Evolutionary conservation across 148 eudicot species (phyloP), one percentile per base, ranked within the genome.

Genomic region (Chenopodium berlandieri): DNA sequence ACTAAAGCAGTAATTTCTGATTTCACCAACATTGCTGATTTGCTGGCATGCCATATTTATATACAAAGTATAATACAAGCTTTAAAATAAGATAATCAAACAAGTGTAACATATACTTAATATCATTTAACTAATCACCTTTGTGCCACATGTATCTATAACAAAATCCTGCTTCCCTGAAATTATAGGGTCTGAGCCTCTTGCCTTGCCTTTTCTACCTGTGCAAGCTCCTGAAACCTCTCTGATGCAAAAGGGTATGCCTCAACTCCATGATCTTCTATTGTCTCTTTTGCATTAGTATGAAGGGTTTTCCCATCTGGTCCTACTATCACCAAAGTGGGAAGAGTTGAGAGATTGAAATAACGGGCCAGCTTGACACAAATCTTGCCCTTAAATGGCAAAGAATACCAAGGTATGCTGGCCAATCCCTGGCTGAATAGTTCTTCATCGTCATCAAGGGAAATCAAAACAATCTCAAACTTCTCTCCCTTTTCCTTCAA

Each of bases 191-290:
- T 91, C 75, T 94, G 95, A 46, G 88, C 81, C 72, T 91, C 94
- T 19, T 66, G 85, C 80, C 81, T 89, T 19, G 88, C 92, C 78
- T 84, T 91, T 75, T 90, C 94, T 20, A 88, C 82, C 82, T 92
- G 86, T 23, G 86, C 90, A 78, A 94, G 97, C 91, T 91, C 92
- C 63, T 83, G 70, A 46, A 91, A 85, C 85, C 83, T 94, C 78
- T 93, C 91, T 6, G 92, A 90, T 20, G 94, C 88, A 82, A 93
- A 94, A 58, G 98, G 98, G 81, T 89, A 94, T 13, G 94, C 95
- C 32, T 81, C 73, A 31, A 81, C 63, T 0, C 97, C 98, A 80
- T 90, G 88, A 74, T 91, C 90, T 81, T 90, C 90, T 30, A 94
- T 75, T 20, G 88, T 84, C 50, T 90, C 95, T 23, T 80, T 90